Base-by-base conservation (phyloP, 495 filamentous ascomycete species). In the Daldinia caldariorum region DNA sequence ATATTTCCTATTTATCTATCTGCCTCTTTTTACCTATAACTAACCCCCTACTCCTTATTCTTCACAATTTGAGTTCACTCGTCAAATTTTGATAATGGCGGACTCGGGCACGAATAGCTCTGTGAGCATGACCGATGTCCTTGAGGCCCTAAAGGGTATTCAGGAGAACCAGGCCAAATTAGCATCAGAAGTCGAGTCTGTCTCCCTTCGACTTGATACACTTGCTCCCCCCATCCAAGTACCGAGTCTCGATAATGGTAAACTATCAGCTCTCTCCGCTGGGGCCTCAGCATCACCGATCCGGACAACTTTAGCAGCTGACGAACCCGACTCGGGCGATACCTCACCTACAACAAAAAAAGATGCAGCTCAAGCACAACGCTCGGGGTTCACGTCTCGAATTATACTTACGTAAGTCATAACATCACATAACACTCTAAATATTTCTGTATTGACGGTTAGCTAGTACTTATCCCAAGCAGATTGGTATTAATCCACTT, bases 401-500 rank as follows among this genome's bases (percentile, higher is more conserved):
- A 92, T 92, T 63, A 89, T 91, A 66, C 81, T 87, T 73, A 87
- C 85, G 82, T 84, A 72, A 68, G 81, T 50, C 39, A 31, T 29
- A 34, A 34, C 12, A 16, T n/a, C 47, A 39, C 6, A 13, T 6
- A 31, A 55, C 22, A 64, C 18, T 20, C 39, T 81, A 35, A 37
- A 34, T 55, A 14, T 1, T 32, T 10, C 18, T 37, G 10, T 43
- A 54, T 38, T 73, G 45, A 73, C 49, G 10, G 16, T 70, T 74
- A 75, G 84, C 90, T 70, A 97, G 93, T 32, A 97, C 94, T 7
- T 97, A 99, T 80, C 95, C 95, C 38, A 91, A 91, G 63, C 95
- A 97, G 82, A 90, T 91, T 66, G 95, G 94, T 56, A 94, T 99
- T 78, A 92, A 97, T 57, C 94, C 95, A 41, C 79, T 97, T 32